Evolutionary conservation across 2,329 filamentous ascomycete species (phyloP).

Genomic region (Phyllosticta citrichinensis): DNA sequence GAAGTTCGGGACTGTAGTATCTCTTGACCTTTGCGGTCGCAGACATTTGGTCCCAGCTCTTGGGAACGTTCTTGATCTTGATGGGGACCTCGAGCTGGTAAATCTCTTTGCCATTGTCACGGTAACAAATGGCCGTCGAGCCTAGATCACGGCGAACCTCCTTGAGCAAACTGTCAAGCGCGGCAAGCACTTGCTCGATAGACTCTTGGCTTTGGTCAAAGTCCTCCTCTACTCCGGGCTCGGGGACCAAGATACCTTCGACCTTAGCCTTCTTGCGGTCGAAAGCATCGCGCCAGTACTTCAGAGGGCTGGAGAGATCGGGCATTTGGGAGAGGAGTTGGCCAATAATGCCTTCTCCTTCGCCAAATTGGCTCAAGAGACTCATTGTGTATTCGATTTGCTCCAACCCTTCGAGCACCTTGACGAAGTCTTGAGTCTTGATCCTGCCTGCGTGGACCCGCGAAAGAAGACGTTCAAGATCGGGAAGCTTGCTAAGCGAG

Average conservation of each 20-base stretch:
- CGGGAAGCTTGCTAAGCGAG: conserved; percentile 82
- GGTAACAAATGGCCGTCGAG: conserved; percentile 49
- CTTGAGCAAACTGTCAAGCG: conserved; percentile 62
- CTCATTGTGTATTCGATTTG: conserved; percentile 93
- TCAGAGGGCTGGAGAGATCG: conserved; percentile 61
- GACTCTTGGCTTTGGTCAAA: conserved; percentile 75
- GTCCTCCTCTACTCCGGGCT: conserved; percentile 78
- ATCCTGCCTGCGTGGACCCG: conserved; percentile 89
- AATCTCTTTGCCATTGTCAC: conserved; percentile 88
- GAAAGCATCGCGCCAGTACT: conserved; percentile 87
- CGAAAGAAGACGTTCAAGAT: conserved; percentile 87
- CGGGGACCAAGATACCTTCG: conserved; percentile 73
- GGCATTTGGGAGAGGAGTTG: conserved; percentile 80
- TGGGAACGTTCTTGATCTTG: conserved; percentile 74
- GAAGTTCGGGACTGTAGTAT: conserved; percentile 83
- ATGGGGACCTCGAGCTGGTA: conserved; percentile 86
- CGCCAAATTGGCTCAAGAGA: conserved; percentile 61
- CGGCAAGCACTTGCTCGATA: conserved; percentile 64
- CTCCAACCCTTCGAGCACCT: conserved; percentile 90
- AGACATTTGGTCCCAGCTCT: conserved; percentile 92
- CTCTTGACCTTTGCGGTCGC: conserved; percentile 82
- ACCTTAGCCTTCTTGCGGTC: conserved; percentile 71
- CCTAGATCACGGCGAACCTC: conserved; percentile 64
- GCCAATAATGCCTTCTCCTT: conserved; percentile 75
- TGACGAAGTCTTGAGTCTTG: conserved; percentile 83